phyloP scores from a whole-genome alignment of 2,329 filamentous ascomycete genomes.

The Clonostachys rhizophaga region DNA sequence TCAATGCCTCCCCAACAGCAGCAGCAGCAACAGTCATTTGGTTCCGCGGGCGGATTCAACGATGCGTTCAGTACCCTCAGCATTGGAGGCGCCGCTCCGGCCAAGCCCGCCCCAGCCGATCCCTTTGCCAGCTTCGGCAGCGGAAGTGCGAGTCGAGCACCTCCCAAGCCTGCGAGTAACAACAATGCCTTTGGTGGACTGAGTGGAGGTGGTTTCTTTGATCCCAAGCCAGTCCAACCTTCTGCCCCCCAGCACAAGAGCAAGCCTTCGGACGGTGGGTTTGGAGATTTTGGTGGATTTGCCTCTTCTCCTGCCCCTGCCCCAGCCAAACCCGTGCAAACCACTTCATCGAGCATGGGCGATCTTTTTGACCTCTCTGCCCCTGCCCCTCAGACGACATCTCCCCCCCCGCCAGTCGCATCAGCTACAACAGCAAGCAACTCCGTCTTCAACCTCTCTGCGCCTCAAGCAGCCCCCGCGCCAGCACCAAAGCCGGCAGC shows the following conservation, averaged over 20 bases:
- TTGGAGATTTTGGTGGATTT: slow-evolving; percentile 64
- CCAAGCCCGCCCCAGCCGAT: slow-evolving; percentile 36
- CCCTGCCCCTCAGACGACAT: slow-evolving; percentile 39
- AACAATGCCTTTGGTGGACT: slow-evolving; percentile 42
- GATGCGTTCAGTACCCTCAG: slow-evolving; percentile 63
- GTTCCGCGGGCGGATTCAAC: slow-evolving; percentile 59
- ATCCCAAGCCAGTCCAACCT: slow-evolving; percentile 61
- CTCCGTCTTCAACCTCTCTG: slow-evolving; percentile 81
- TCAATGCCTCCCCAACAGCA: slow-evolving; percentile 41
- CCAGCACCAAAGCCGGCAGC: slow-evolving; percentile 36
- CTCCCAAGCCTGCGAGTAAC: slow-evolving; percentile 20
- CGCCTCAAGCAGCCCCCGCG: slow-evolving; percentile 29
- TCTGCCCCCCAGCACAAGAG: slow-evolving; percentile 38
- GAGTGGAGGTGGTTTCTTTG: slow-evolving; percentile 80
- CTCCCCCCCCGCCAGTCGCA: slow-evolving; percentile 30
- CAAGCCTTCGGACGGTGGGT: slow-evolving; percentile 51
- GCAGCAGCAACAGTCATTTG: slow-evolving; percentile 30
- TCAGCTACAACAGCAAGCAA: slow-evolving; percentile 30
- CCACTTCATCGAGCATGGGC: slow-evolving; percentile 56
- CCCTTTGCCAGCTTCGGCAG: slow-evolving; percentile 60
- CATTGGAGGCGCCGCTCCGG: slow-evolving; percentile 27
- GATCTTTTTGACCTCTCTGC: slow-evolving; percentile 79
- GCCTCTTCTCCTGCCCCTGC: slow-evolving; percentile 29
- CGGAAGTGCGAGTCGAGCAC: slow-evolving; percentile 22
- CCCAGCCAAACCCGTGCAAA: slow-evolving; percentile 33